Conservation (phyloP, 163 green algal genomes). For the Chlamydomonas reinhardtii region DNA sequence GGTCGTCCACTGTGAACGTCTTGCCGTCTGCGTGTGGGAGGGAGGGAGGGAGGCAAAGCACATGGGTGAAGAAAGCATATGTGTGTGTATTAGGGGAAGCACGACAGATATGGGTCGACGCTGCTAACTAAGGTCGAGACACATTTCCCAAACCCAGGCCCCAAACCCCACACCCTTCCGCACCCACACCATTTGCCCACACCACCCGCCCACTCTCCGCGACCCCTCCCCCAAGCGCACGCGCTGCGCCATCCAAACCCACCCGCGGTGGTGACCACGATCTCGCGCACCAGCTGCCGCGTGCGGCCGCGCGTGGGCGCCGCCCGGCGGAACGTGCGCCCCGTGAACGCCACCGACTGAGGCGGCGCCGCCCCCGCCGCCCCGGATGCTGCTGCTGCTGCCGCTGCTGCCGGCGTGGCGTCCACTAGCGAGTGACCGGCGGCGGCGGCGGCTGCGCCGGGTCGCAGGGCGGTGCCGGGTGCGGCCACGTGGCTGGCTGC, state of each 20-base stretch:
- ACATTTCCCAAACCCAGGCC: too few species aligned
- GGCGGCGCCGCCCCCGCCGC: not conserved
- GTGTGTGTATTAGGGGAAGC: too few species aligned
- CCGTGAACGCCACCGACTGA: conserved; percentile 3
- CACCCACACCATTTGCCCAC: too few species aligned
- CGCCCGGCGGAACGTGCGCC: conserved; percentile 14
- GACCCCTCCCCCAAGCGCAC: not conserved
- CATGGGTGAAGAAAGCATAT: not conserved
- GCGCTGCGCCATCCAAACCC: not conserved
- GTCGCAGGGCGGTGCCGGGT: too few species aligned
- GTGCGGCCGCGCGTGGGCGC: conserved; percentile 6
- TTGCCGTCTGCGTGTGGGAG: conserved; percentile 42
- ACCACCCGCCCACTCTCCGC: not conserved
- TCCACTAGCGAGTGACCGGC: too few species aligned
- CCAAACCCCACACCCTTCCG: too few species aligned
- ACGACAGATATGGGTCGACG: too few species aligned
- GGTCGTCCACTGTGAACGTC: conserved; percentile 50
- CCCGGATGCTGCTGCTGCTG: too few species aligned
- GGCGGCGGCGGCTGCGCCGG: too few species aligned
- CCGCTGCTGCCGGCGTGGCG: too few species aligned
- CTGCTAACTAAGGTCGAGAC: too few species aligned
- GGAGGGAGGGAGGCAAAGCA: not conserved
- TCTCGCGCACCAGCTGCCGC: not conserved
- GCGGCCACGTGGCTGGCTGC: too few species aligned
- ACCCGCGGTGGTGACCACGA: conserved; percentile 35